Evolutionary conservation across 139 green algal species (phyloP), one percentile per base, ranked within the genome.

Genomic region (Chlorella sp.): DNA sequence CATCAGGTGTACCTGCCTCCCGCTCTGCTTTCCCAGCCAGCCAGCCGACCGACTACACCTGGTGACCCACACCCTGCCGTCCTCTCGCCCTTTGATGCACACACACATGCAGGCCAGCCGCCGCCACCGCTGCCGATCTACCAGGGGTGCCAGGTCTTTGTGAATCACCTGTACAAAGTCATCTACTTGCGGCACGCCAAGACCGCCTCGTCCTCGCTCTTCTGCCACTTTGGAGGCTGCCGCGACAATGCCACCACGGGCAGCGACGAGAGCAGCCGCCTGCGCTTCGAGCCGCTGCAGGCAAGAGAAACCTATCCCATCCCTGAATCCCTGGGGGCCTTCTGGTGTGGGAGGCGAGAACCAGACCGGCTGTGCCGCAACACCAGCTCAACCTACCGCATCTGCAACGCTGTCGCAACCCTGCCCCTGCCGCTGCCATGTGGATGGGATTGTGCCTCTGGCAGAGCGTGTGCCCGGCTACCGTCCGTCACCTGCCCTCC

Each of bases 101-200:
- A 7, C 32, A 26, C 19, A 14, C 6, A 14, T 51, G 41, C 77
- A 83, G 77, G 77, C 77, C 56, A 58, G 58, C 40, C 69, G 51
- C 69, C 51, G 70, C 46, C 68, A 22, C 81, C 81, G 36, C 81
- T 76, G 48, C 81, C 81, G 5, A 58, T 85, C 6, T 85, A 73
- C 68, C 64, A 46, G 1, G 73, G 56, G 30, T 87, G 77, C 60
- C 84, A 87, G 46, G 76, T 87, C 36, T 87, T 73, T 60, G 44
- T 84, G 24, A 87, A 83, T 64, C 74, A 87, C 65, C 67, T 80
- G 76, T 87, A 83, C 62, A 67, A 69, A 16, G 68, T 87, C 64
- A 68, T 87, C 6, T 87, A 84, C 84, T 34, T 87, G 74, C 75
- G 84, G 4, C 74, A 87, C 20, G 74, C 84, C 65, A 87, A 87